Base-by-base conservation (phyloP, 2,329 filamentous ascomycete genomes). In the Phyllosticta ampelicida region DNA sequence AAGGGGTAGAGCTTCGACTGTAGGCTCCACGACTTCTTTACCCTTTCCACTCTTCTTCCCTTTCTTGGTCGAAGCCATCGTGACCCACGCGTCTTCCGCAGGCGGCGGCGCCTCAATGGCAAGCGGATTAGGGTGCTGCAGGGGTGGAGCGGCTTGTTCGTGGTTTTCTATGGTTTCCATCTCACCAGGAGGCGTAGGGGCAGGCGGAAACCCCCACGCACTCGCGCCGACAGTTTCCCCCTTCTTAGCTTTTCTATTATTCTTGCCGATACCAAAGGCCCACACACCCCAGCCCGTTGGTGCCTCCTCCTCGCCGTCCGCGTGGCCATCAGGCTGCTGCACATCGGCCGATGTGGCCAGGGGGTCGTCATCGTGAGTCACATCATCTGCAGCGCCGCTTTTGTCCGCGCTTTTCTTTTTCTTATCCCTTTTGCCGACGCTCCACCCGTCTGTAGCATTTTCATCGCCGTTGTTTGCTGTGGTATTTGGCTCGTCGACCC, bases 381-480 rank as follows among this genome's bases (percentile, higher is more conserved):
- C 56, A 19, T 62, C 59, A 20, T 59, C 51, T 11, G 51, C 55
- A 26, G 53, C 21, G 49, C 56, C 19, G 23, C 26, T 55, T 19
- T 29, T 28, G n/a, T 65, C 66, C 61, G 70, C 69, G 50, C 63
- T 64, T 62, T 69, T 69, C 61, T 70, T 70, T 58, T 64, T 70
- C 59, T 64, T 65, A 23, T 63, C 62, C 55, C 62, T 64, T 18
- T 61, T 62, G n/a, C 60, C 59, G n/a, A 60, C 56, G 18, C 60
- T 60, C 62, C 62, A 65, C 18, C 21, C 51, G 26, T 21, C 44
- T 26, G 23, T 8, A 5, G 29, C 56, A 23, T 28, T 49, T 49
- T 53, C 53, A 19, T 58, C 51, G 18, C 50, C 50, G 5, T 59
- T 51, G n/a, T 2, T n/a, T 4, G 36, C 36, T n/a, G 36, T 4